phyloP scores from a whole-genome alignment of 1,284 basidiomycete genomes.

The Cerioporus squamosus region DNA sequence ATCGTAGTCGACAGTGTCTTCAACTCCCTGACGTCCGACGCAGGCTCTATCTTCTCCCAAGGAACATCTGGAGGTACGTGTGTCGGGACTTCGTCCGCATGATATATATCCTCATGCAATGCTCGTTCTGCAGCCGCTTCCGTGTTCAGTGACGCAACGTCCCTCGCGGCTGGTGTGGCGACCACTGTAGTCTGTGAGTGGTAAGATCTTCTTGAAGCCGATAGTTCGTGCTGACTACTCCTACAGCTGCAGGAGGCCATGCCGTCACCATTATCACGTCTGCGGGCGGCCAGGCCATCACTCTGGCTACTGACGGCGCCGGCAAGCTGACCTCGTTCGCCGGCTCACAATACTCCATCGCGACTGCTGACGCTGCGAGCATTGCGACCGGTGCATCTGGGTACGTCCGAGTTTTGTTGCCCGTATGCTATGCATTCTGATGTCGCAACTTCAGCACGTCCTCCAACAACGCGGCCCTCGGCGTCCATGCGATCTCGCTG shows the following conservation, averaged over 20 bases:
- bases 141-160: slow-evolving; percentile 29
- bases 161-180: slow-evolving; percentile 35
- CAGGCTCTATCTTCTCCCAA: slow-evolving; percentile 28
- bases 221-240: background rate
- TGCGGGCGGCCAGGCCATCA: slow-evolving; percentile 55
- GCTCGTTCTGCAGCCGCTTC: slow-evolving; percentile 16
- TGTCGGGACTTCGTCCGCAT: background rate
- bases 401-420: background rate
- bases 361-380: slow-evolving; percentile 11
- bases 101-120: background rate
- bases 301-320: slow-evolving; percentile 49
- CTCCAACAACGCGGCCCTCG: slow-evolving; percentile 25
- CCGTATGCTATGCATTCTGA: background rate
- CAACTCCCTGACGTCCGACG: slow-evolving; percentile 34
- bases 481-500: slow-evolving; percentile 34
- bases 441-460: background rate
- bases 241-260: slow-evolving; percentile 45
- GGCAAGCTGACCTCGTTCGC: slow-evolving; percentile 55
- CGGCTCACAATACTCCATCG: slow-evolving; percentile 53
- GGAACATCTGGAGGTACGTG: slow-evolving; percentile 17
- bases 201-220: background rate
- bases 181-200: slow-evolving; percentile 50
- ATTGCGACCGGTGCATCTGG: slow-evolving; percentile 5
- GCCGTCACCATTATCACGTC: slow-evolving; percentile 47
- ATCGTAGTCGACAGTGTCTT: slow-evolving; percentile 30